Percentiles rank a stretch among this genome's conserved stretches.
Conservation (phyloP, 371 early-diverging fungal genomes). For the Coemansia sp. region DNA sequence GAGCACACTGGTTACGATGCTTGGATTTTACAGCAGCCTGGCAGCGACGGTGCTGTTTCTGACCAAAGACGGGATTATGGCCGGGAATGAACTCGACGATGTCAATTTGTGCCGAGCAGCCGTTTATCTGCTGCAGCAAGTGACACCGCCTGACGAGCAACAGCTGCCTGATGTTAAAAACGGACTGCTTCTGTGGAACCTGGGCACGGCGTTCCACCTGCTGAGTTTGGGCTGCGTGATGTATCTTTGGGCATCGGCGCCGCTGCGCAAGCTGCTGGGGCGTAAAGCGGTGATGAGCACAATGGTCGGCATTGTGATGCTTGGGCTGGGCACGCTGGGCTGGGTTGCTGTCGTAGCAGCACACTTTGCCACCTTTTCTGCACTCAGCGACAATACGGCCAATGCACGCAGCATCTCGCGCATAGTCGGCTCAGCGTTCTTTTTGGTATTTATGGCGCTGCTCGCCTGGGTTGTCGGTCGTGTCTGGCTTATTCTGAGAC, state of each 20-base stretch:
- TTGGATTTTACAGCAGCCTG: constrained; percentile 34
- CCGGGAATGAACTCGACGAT: constrained; percentile 36
- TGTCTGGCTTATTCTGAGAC: constrained; percentile 13
- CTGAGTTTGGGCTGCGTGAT: constrained; percentile 34
- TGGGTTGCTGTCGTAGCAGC: constrained; percentile 7
- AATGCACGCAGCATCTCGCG: constrained; percentile 38
- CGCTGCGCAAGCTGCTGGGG: constrained; percentile 26
- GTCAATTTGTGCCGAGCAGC: constrained; percentile 33
- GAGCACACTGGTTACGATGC: constrained; percentile 15
- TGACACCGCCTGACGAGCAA: constrained; percentile 24
- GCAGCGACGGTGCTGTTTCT: constrained; percentile 24
- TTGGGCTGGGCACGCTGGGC: constrained; percentile 20
- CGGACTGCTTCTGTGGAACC: constrained; percentile 40
- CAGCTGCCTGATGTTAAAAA: constrained; percentile 24
- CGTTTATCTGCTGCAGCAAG: constrained; percentile 19
- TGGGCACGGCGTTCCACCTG: constrained; percentile 30
- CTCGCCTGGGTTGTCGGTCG: constrained; percentile 18
- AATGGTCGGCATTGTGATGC: constrained; percentile 11
- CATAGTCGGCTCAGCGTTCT: constrained; percentile 13
- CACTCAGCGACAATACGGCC: constrained; percentile 7
- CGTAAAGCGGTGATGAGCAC: constrained; percentile 13
- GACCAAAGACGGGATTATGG: constrained; percentile 43
- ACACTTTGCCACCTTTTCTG: constrained; percentile 23
- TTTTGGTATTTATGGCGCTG: constrained; percentile 7
- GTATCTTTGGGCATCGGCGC: constrained; percentile 21